Base-by-base conservation (phyloP, 495 filamentous ascomycete species). In the Xylaria curta region DNA sequence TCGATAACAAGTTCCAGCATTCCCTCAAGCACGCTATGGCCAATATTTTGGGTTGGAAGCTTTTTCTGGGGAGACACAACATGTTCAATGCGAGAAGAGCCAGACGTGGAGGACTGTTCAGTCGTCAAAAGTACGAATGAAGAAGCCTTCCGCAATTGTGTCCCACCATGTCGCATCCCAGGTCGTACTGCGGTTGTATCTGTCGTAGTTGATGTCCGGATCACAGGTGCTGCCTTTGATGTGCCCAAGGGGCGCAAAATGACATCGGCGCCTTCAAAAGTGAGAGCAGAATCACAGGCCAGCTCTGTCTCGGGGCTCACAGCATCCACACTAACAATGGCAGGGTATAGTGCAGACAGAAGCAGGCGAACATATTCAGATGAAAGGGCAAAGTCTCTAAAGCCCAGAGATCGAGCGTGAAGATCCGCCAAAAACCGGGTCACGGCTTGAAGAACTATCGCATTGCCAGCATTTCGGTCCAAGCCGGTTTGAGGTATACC, bases 51-150 rank as follows among this genome's bases (percentile, higher is more conserved):
- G 38, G 83, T 79, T 31, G 80, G 80, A 63, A 81, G 73, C 69
- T 76, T 85, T 77, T 86, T 84, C 81, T 87, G 85, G 0, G 90
- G 86, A 24, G 87, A 87, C 71, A 91, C 83, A 46, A 85, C 84
- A 75, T 91, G 82, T 72, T 85, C 90, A 68, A 97, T 82, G 24
- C 88, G 89, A 13, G 88, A 86, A 26, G 88, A 85, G 8, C 89
- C 88, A 4, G 89, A 85, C 65, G 87, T 80, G 36, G 86, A 81
- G 2, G 85, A 80, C 61, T 87, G 86, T 63, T 94, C 89, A 17
- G 92, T 89, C 15, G 92, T 92, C 24, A 98, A 86, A 21, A 99
- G 83, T 42, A 98, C 90, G 75, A 98, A 98, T 7, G 95, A 96
- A 10, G 96, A 98, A 2, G 91, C 90, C 69, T 94, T 89, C 42